A percentile compares a stretch with the other conserved stretches of the same genome.
These are phyloP conservation scores for Gloeopeniophorella convolvens DNA, from an alignment of 768 basidiomycete genomes.

Conservation along the genomic window DNA sequence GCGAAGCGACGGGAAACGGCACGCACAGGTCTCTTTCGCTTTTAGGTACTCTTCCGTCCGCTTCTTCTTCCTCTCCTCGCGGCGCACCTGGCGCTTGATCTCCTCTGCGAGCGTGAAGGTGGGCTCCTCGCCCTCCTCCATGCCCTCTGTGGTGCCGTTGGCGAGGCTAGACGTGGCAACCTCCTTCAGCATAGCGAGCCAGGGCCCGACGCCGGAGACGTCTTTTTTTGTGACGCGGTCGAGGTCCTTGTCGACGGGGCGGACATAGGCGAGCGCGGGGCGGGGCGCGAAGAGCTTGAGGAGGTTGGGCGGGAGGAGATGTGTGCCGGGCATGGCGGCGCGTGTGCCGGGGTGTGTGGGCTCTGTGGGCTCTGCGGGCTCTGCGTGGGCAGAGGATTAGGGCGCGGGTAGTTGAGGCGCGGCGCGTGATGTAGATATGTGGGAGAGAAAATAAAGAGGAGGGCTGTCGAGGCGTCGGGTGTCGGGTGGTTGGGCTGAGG, in stretches of 20 bases:
- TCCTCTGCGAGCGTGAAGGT: conserved; percentile 79
- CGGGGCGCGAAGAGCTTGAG: conserved; percentile 95
- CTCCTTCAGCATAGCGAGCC: conserved; percentile 71
- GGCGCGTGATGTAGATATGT: no score
- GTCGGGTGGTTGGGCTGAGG: no score
- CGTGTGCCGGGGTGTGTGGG: neutral
- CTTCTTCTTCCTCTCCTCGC: conserved; percentile 75
- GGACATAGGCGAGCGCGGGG: conserved; percentile 79
- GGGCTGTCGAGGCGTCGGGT: neutral
- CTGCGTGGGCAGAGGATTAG: no score
- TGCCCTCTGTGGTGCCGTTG: conserved; percentile 52
- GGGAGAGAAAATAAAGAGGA: no score
- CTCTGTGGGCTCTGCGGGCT: neutral
- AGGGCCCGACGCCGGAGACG: conserved; percentile 68
- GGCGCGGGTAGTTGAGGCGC: conserved; percentile 11
- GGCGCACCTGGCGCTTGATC: conserved; percentile 65
- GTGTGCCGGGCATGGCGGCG: conserved; percentile 55
- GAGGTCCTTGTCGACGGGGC: conserved; percentile 81
- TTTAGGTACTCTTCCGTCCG: conserved; percentile 68
- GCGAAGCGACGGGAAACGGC: neutral
- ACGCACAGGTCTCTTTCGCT: conserved; percentile 83
- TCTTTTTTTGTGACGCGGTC: conserved; percentile 63
- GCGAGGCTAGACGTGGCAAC: conserved; percentile 65
- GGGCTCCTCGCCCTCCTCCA: conserved; percentile 84
- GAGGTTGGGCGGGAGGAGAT: conserved; percentile 90